A percentile compares a stretch with the other conserved stretches of the same genome.
phyloP scores from a whole-genome alignment of 2,329 filamentous ascomycete species.

The Pseudogymnoascus sp. region DNA sequence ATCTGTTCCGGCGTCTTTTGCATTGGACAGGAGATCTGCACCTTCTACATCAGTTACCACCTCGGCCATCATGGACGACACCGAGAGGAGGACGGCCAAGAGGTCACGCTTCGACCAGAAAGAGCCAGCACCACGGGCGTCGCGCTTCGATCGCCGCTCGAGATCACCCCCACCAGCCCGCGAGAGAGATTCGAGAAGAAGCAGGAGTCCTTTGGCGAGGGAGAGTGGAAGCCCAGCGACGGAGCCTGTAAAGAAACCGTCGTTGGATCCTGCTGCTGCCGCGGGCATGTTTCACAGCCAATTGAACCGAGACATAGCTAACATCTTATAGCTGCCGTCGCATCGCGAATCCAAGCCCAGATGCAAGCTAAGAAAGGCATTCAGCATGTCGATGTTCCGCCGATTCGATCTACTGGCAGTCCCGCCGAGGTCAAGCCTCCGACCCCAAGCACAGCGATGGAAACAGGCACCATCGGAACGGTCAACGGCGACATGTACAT shows the following conservation, averaged over 20 bases:
- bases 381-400: slow-evolving; percentile 82
- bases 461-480: slow-evolving; percentile 33
- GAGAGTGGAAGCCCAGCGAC: slow-evolving; percentile 23
- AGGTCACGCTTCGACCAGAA: slow-evolving; percentile 92
- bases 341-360: slow-evolving; percentile 77
- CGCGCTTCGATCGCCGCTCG: slow-evolving; percentile 86
- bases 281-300: slow-evolving; percentile 49
- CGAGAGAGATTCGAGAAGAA: slow-evolving; percentile 61
- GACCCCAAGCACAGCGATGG: slow-evolving; percentile 16
- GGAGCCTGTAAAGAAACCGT: slow-evolving; percentile 33
- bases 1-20: background rate
- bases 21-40: background rate
- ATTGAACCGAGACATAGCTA: background rate
- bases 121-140: slow-evolving; percentile 67
- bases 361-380: slow-evolving; percentile 81
- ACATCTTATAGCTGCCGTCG: slow-evolving; percentile 61
- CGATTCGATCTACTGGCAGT: slow-evolving; percentile 54
- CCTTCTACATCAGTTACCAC: background rate
- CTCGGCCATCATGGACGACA: slow-evolving; percentile 57
- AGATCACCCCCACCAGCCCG: slow-evolving; percentile 63
- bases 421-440: background rate
- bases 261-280: slow-evolving; percentile 64
- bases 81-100: slow-evolving; percentile 64
- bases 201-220: slow-evolving; percentile 59
- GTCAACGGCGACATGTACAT: slow-evolving; percentile 86